Evolutionary conservation across 1,139 yeast genomes (phyloP), one percentile per base, ranked within the genome.

Genomic region (Pichia sp.): DNA sequence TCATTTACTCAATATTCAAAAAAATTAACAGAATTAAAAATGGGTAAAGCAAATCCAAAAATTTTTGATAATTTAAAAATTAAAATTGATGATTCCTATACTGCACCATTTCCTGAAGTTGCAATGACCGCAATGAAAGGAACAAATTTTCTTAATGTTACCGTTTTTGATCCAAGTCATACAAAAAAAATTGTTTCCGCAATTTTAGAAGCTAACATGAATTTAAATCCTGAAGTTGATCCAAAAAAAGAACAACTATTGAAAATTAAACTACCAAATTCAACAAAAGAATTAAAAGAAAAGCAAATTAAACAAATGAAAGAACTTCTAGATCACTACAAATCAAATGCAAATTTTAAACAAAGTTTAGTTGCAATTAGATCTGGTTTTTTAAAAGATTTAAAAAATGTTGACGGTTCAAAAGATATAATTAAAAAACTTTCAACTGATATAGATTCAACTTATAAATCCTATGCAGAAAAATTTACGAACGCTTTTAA

Each of bases 71-170:
- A 72, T 16, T 63, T 87, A 50, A 63, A 63, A 38, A 74, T 89
- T 10, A 66, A 69, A n/a, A 60, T 75, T n/a, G 70, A 69, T 25
- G 67, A 67, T 27, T 70, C 71, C 33, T 66, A 67, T 46, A 61
- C 65, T n/a, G 60, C 64, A 6, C 71, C 70, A 7, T 83, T 82
- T 58, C 73, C 76, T 5, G 71, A 79, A 8, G 64, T 89, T 30
- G 96, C 97, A 1, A 85, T 86, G 50, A 80, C 95, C 6, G 73
- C 87, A 0, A 58, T 81, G 43, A 84, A 87, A 56, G 92, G 92
- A 10, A 72, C 79, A 48, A 55, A 53, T 25, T 52, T 49, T 37
- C 70, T 85, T 42, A 67, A 78, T 39, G 74, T 90, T 29, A 87
- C 95, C 0, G 92, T 89, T 2, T 90, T 82, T 62, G 96, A 89